A percentile compares a stretch with the other conserved stretches of the same genome.
phyloP scores from a whole-genome alignment of 768 basidiomycete species.

The Tubosaeta brunneosetosa region DNA sequence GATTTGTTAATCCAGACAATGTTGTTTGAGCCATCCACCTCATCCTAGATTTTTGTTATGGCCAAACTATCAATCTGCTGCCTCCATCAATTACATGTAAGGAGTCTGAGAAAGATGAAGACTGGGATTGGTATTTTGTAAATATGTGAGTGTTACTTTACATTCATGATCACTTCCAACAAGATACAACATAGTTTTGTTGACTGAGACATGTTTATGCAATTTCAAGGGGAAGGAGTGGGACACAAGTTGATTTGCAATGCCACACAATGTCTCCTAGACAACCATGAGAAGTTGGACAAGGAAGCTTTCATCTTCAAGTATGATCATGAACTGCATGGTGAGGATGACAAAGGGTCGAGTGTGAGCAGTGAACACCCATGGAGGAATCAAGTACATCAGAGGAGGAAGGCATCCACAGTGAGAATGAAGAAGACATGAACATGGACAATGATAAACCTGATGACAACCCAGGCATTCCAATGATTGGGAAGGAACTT shows the following conservation, averaged over 20 bases:
- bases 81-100: conserved; percentile 2
- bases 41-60: conserved; percentile 37
- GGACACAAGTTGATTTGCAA: not conserved
- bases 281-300: not conserved
- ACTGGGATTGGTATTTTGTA: conserved; percentile 24
- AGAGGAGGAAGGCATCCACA: not conserved
- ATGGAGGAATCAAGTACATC: not conserved
- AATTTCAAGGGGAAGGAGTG: not conserved
- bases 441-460: not conserved
- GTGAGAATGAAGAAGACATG: not conserved
- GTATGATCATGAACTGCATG: not conserved
- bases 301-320: not conserved
- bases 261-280: not conserved
- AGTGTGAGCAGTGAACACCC: too few species aligned
- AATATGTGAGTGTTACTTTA: not conserved
- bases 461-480: not conserved
- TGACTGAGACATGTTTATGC: conserved; percentile 1
- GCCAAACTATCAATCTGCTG: conserved; percentile 12
- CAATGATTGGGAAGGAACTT: not conserved
- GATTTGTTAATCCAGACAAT: conserved; percentile 41
- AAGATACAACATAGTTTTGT: not conserved
- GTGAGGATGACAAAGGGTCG: not conserved
- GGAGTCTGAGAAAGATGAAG: conserved; percentile 18
- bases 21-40: conserved; percentile 40
- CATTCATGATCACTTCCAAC: not conserved